phyloP scores from a whole-genome alignment of 2,329 filamentous ascomycete species.

The Cercospora zeae-maydis region DNA sequence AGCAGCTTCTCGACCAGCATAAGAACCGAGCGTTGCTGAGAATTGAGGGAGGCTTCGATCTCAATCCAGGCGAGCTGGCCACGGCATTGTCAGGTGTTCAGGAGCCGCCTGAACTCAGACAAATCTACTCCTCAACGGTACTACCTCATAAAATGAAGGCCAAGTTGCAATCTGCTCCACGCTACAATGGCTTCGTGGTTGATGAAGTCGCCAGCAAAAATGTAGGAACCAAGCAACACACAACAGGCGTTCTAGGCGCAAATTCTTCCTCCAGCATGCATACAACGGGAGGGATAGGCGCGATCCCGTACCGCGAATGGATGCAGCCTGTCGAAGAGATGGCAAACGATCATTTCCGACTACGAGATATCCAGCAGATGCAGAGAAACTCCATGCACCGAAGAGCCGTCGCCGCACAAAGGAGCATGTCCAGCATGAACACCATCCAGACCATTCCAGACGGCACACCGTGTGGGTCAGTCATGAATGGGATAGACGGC shows the following conservation, averaged over 20 bases:
- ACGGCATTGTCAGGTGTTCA: background rate
- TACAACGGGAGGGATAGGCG: background rate
- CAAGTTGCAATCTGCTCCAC: background rate
- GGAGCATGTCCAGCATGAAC: background rate
- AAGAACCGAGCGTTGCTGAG: background rate
- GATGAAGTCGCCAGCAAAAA: background rate
- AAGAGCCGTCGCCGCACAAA: background rate
- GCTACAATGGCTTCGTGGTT: background rate
- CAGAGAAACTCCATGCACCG: background rate
- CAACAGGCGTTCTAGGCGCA: background rate
- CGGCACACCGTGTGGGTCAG: background rate
- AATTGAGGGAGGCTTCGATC: background rate
- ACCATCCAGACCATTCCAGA: background rate
- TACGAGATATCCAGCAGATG: background rate
- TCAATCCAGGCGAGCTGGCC: background rate
- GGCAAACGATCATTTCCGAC: background rate
- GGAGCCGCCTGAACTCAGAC: background rate
- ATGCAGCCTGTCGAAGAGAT: constrained; percentile 1
- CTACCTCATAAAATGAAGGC: background rate
- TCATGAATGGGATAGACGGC: background rate
- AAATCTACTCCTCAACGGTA: background rate
- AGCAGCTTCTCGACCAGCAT: background rate
- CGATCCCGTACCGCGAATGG: background rate
- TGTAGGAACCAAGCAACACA: background rate
- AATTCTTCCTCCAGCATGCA: background rate